Percentiles rank a stretch among this genome's conserved stretches.
phyloP scores from a whole-genome alignment of 1,284 basidiomycete species.

The Rhodofomes roseus region DNA sequence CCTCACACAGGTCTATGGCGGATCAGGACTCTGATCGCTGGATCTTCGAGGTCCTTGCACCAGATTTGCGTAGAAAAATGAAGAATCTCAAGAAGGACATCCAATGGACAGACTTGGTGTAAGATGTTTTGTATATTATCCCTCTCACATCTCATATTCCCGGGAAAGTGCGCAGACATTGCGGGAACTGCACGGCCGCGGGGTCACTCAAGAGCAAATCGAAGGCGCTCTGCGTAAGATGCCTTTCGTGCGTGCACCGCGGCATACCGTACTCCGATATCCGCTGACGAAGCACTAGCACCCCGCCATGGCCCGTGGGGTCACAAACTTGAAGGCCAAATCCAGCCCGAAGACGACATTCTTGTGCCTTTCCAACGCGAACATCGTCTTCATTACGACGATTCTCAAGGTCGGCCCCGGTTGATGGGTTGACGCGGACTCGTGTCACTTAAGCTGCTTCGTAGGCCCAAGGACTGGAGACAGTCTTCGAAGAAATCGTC shows the following conservation, averaged over 20 bases:
- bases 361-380: constrained; percentile 92
- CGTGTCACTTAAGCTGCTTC: neutral
- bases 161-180: constrained; percentile 66
- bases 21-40: constrained; percentile 98
- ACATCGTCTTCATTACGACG: constrained; percentile 88
- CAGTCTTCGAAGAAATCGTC: constrained; percentile 82
- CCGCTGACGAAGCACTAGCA: constrained; percentile 55
- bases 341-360: constrained; percentile 70
- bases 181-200: constrained; percentile 65
- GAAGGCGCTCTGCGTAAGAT: constrained; percentile 74
- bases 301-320: constrained; percentile 92
- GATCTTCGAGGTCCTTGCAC: constrained; percentile 90
- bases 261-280: neutral
- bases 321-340: constrained; percentile 69
- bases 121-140: constrained; percentile 24
- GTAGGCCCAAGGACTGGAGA: constrained; percentile 71
- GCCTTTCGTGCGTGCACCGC: constrained; percentile 71
- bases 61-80: constrained; percentile 82
- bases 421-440: neutral
- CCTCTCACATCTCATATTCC: neutral
- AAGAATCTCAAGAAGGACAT: constrained; percentile 62
- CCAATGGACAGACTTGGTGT: constrained; percentile 97
- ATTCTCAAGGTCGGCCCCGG: constrained; percentile 67
- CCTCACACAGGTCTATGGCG: constrained; percentile 65
- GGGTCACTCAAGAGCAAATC: constrained; percentile 73